Evolutionary conservation across 2,329 filamentous ascomycete species (phyloP), one percentile per base, ranked within the genome.

Genomic region (Sclerotinia glacialis): DNA sequence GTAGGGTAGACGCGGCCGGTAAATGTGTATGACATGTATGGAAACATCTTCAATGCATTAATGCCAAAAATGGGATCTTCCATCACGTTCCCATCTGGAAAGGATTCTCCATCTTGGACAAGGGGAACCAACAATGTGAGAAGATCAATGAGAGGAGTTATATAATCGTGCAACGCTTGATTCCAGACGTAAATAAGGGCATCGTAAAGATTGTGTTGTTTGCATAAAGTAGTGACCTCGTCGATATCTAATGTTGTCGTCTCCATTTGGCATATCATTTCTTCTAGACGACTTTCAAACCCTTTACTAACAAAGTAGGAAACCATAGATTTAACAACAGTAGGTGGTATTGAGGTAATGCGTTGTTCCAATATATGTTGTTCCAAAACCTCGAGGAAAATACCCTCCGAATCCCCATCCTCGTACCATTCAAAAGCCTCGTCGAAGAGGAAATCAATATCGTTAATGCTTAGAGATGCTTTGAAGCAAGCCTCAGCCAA

Each of bases 101-200:
- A 77, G 66, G 81, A 80, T 67, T 86, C 83, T 14, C 83, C 83
- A 65, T 83, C 81, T 69, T 83, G 83, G 78, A 84, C 83, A n/a
- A 85, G 77, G 37, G 82, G 86, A 71, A 84, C 79, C 42, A 90
- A 77, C n/a, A 97, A 81, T 18, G 85, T 81, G 59, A 96, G 80
- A 2, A 99, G 84, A 69, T 97, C 93, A 71, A 92, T 89, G 66
- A 98, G 82, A 1, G 95, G 94, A 1, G 93, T 96, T 69, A 97
- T 88, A 74, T 96, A 97, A 77, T 99, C 96, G 69, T 83, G 82
- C 37, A 99, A 81, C 3, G 92, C 93, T 77, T 92, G 89, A 68
- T 96, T 98, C 95, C 95, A 99, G 65, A 99, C 91, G 76, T 98
- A 97, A 53, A 96, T 93, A 66, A 97, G 85, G 2, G 95, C 96